Evolutionary conservation across 148 eudicot species (phyloP).

Genomic region (Chenopodium album): DNA sequence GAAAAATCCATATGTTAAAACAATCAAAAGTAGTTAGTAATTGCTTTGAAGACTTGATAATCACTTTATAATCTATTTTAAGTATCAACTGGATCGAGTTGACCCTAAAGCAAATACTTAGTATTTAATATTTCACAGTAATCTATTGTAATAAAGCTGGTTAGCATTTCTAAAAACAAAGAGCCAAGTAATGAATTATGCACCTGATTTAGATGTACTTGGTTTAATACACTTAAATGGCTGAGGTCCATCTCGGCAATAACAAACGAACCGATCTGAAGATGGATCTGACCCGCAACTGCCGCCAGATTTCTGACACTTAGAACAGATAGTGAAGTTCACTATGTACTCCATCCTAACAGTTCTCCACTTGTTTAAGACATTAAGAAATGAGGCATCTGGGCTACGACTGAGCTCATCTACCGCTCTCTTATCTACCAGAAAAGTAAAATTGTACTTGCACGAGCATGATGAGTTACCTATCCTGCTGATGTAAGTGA

Average conservation of each 20-base stretch:
- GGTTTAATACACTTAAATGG: background rate
- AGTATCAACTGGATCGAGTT: too few species aligned
- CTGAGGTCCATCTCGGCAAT: background rate
- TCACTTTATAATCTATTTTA: too few species aligned
- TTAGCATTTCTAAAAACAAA: too few species aligned
- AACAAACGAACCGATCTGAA: background rate
- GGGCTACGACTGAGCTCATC: background rate
- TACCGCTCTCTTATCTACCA: background rate
- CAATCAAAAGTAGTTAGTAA: too few species aligned
- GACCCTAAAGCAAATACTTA: too few species aligned
- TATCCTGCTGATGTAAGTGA: background rate
- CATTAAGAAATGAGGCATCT: background rate
- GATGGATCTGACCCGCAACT: slow-evolving; percentile 8
- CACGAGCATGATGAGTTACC: background rate
- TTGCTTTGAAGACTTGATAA: too few species aligned
- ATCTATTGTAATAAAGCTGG: too few species aligned
- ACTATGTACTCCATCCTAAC: slow-evolving; percentile 1
- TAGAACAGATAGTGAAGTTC: background rate
- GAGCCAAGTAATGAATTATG: too few species aligned
- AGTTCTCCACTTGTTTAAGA: background rate
- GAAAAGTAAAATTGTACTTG: slow-evolving; percentile 4
- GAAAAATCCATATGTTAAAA: too few species aligned
- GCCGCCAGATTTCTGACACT: slow-evolving; percentile 20
- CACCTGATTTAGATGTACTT: background rate
- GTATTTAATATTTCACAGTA: too few species aligned